Evolutionary conservation across 139 green algal species (phyloP), one percentile per base, ranked within the genome.

Genomic region (Volvox africanus): DNA sequence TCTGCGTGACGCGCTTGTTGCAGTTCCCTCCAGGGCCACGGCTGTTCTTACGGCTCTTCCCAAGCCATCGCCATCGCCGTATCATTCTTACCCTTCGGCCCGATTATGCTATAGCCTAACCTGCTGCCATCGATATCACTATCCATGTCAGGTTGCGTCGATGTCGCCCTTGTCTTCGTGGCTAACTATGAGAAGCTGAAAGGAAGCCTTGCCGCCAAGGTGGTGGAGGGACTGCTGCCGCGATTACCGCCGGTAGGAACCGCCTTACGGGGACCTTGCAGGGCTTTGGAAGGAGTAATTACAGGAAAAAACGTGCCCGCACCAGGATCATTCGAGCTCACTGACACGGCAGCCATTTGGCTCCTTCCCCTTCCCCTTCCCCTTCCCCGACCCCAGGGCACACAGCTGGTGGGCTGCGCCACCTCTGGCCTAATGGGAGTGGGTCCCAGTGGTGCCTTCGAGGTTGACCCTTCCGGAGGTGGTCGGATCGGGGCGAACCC

Each of bases 161-260:
- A 89, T 69, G 80, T 89, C 44, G 84, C 68, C 37, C 84, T 89
- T 37, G 35, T 89, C 0, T 89, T 89, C 68, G 68, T 32, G 13
- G 36, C 84, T 19, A 68, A 81, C 68, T 28, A 81, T 32, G 37
- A 80, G 24, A n/a, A n/a, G 22, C 30, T 32, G 21, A 68, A 50
- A 37, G 84, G 82, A 9, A 3, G n/a, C 5, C 84, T 89, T 33
- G 68, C 68, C 18, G 68, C 12, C 35, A 17, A 33, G 36, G 68
- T 89, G 84, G 67, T 89, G 68, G 84, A 68, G 68, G 68, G 16
- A 14, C 67, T 89, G 84, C 22, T 11, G 68, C 33, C 24, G 26
- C 28, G 32, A 21, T 35, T 89, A n/a, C 84, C 84, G 36, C 68
- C 36, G 68, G 84, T 89, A 73, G 32, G 84, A 20, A 11, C 22